phyloP scores from a whole-genome alignment of 176 grass and related monocot species.

The Thinopyrum elongatum region DNA sequence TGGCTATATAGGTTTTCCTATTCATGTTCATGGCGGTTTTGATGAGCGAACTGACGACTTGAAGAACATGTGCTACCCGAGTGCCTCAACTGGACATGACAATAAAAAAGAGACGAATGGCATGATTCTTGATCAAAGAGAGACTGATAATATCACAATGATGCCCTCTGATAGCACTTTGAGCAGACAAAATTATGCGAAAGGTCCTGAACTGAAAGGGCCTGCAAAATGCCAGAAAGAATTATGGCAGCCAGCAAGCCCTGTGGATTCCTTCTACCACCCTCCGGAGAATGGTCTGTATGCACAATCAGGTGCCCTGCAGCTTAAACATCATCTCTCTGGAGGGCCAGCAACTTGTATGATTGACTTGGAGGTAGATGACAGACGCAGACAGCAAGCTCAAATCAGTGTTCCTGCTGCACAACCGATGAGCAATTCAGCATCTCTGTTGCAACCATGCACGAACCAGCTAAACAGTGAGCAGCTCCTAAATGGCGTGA shows the following conservation, averaged over 20 bases:
- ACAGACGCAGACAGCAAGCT: conserved; percentile 18
- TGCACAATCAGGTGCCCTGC: conserved; percentile 12
- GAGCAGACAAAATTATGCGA: background rate
- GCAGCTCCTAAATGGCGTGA: conserved; percentile 4
- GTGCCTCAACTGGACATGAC: background rate
- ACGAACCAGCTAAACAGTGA: conserved; percentile 21
- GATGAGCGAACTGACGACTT: conserved; percentile 11
- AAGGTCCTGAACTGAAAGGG: conserved; percentile 20
- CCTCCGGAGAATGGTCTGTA: conserved; percentile 28
- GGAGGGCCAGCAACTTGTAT: conserved; percentile 5
- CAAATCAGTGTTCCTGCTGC: conserved; percentile 4
- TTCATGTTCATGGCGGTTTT: background rate
- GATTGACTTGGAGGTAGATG: conserved; percentile 31
- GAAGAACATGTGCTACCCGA: background rate
- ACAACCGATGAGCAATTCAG: background rate
- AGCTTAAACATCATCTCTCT: conserved; percentile 26
- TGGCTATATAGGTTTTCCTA: background rate
- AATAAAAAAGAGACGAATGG: background rate
- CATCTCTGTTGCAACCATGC: conserved; percentile 31
- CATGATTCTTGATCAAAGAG: conserved; percentile 23
- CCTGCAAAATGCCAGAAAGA: conserved; percentile 16
- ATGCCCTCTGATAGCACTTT: conserved; percentile 12
- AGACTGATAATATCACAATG: conserved; percentile 2
- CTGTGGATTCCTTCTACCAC: conserved; percentile 27
- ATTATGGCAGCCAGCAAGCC: conserved; percentile 25